Evolutionary conservation across 495 filamentous ascomycete genomes (phyloP).

Genomic region (Monascus purpureus): DNA sequence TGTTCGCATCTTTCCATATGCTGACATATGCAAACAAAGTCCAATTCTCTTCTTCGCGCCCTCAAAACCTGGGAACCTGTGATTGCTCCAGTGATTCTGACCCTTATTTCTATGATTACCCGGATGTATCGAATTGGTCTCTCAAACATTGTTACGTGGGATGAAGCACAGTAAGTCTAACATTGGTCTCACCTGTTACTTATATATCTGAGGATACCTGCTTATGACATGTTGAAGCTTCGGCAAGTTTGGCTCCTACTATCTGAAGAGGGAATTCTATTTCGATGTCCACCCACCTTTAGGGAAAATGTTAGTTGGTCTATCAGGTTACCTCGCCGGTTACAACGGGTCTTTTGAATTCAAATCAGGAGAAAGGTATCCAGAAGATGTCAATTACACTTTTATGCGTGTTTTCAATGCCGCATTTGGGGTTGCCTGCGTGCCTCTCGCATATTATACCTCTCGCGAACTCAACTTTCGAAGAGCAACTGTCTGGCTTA

Average conservation of each 20-base stretch:
- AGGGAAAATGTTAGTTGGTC: slow-evolving; percentile 94
- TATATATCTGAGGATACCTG: slow-evolving; percentile 1
- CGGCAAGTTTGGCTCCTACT: slow-evolving; percentile 97
- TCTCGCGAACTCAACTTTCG: slow-evolving; percentile 79
- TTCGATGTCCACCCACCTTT: slow-evolving; percentile 97
- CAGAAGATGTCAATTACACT: slow-evolving; percentile 86
- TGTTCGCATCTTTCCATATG: neutral
- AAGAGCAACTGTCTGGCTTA: slow-evolving; percentile 78
- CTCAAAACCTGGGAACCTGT: slow-evolving; percentile 75
- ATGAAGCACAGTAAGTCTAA: slow-evolving; percentile 77
- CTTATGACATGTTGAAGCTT: slow-evolving; percentile 43
- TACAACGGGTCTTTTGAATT: slow-evolving; percentile 99
- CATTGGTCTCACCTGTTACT: slow-evolving; percentile 5
- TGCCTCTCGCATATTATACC: slow-evolving; percentile 91
- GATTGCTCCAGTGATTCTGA: slow-evolving; percentile 80
- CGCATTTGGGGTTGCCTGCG: slow-evolving; percentile 80
- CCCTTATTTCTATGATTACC: slow-evolving; percentile 79
- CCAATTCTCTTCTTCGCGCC: slow-evolving; percentile 37
- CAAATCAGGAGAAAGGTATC: slow-evolving; percentile 95
- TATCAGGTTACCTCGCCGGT: slow-evolving; percentile 88
- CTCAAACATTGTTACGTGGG: slow-evolving; percentile 95
- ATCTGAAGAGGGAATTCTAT: slow-evolving; percentile 97
- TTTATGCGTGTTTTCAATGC: slow-evolving; percentile 99
- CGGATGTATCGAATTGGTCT: slow-evolving; percentile 90
- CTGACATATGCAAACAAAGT: slow-evolving; percentile 9